A percentile compares a stretch with the other conserved stretches of the same genome.
Evolutionary conservation across 2,329 filamentous ascomycete genomes (phyloP).

Genomic region (Colletotrichum plurivorum): DNA sequence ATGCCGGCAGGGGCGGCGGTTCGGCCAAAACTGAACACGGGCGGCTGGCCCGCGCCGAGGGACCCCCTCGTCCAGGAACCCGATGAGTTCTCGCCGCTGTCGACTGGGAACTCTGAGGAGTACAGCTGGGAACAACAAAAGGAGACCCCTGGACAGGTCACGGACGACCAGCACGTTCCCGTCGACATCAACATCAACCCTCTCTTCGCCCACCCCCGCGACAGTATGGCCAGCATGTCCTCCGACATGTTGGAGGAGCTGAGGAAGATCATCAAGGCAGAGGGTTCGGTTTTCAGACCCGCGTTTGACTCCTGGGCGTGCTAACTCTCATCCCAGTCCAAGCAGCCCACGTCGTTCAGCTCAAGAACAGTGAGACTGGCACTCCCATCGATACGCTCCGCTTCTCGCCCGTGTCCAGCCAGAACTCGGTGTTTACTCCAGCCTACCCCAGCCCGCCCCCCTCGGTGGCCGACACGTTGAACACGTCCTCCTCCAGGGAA

Average conservation of each 20-base stretch:
- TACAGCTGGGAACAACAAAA: conserved; percentile 27
- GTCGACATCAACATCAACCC: conserved; percentile 1
- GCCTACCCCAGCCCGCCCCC: conserved; percentile 27
- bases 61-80: neutral
- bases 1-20: conserved; percentile 12
- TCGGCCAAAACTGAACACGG: conserved; percentile 23
- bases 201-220: conserved; percentile 13
- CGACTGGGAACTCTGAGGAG: conserved; percentile 1
- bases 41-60: conserved; percentile 17
- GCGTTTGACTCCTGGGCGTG: neutral
- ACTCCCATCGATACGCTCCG: conserved; percentile 14
- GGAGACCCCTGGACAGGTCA: neutral
- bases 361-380: conserved; percentile 23
- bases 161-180: conserved; percentile 1
- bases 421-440: conserved; percentile 15
- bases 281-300: conserved; percentile 22
- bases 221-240: conserved; percentile 32
- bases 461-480: neutral
- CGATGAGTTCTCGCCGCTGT: conserved; percentile 20
- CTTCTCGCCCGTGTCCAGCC: conserved; percentile 3
- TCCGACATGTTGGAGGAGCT: conserved; percentile 42
- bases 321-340: conserved; percentile 12
- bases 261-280: conserved; percentile 44
- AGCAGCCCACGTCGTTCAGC: conserved; percentile 27
- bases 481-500: conserved; percentile 9